phyloP scores from a whole-genome alignment of 2,329 filamentous ascomycete genomes.

The Sphaceloma murrayae region DNA sequence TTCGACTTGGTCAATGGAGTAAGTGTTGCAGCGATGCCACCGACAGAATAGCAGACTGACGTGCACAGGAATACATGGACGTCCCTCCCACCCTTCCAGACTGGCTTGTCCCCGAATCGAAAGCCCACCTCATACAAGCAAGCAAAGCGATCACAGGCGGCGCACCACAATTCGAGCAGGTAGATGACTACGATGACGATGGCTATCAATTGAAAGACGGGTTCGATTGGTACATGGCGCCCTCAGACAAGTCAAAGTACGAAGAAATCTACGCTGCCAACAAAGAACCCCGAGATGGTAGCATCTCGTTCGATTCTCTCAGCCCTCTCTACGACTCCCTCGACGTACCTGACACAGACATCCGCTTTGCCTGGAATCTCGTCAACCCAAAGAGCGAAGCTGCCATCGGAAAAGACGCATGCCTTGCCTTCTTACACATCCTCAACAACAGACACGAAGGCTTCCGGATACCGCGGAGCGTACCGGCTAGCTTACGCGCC shows the following conservation, averaged over 20 bases:
- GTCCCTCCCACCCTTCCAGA: constrained; percentile 81
- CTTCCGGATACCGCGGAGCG: constrained; percentile 81
- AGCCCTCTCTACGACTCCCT: constrained; percentile 76
- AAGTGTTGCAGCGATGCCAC: constrained; percentile 29
- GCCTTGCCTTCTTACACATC: constrained; percentile 90
- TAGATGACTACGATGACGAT: constrained; percentile 68
- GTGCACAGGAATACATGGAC: constrained; percentile 67
- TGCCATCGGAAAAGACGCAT: constrained; percentile 88
- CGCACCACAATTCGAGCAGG: constrained; percentile 72
- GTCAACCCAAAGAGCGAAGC: constrained; percentile 80
- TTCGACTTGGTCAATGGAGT: constrained; percentile 96
- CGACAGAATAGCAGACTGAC: background rate
- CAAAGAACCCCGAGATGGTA: constrained; percentile 68
- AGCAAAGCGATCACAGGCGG: constrained; percentile 68
- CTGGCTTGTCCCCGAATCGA: constrained; percentile 94
- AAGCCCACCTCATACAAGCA: constrained; percentile 81
- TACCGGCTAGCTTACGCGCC: constrained; percentile 80
- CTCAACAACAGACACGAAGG: constrained; percentile 93
- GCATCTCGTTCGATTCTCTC: constrained; percentile 62
- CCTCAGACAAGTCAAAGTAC: constrained; percentile 82
- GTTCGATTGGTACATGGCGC: constrained; percentile 99
- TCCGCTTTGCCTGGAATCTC: constrained; percentile 91
- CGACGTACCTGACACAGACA: constrained; percentile 64
- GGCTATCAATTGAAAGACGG: constrained; percentile 81
- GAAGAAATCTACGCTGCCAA: constrained; percentile 95